Conservation (phyloP, 2,329 filamentous ascomycete species). For the Diaporthe citri region DNA sequence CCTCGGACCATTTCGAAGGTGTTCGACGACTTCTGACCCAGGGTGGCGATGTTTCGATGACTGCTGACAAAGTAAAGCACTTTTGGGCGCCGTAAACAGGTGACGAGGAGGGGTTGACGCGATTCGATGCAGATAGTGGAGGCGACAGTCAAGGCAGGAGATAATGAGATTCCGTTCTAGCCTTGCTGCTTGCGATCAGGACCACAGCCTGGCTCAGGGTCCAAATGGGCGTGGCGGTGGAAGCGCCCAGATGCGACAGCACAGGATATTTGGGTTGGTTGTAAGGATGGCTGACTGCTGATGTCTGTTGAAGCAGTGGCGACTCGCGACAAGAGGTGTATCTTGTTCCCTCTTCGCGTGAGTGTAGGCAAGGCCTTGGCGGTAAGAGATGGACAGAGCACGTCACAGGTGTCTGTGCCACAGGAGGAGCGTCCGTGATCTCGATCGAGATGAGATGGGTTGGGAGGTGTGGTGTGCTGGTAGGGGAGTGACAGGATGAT, state of each 20-base stretch:
- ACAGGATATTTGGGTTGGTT: neutral
- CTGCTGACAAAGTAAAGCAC: conserved; percentile 28
- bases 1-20: conserved; percentile 39
- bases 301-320: conserved; percentile 18
- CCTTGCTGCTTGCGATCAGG: conserved; percentile 30
- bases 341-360: neutral
- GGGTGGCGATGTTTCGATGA: conserved; percentile 27
- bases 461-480: conserved; percentile 22
- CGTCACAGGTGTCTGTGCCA: conserved; percentile 29
- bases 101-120: neutral
- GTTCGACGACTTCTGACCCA: conserved; percentile 17
- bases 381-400: conserved; percentile 2
- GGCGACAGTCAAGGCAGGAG: conserved; percentile 11
- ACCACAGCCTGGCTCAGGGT: neutral
- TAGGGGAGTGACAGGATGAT: conserved; percentile 30
- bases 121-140: conserved; percentile 24
- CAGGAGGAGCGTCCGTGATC: conserved; percentile 27
- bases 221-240: conserved; percentile 17
- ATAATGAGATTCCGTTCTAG: conserved; percentile 14
- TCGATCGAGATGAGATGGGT: conserved; percentile 25
- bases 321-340: neutral
- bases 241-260: conserved; percentile 34
- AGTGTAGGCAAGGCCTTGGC: conserved; percentile 11
- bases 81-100: neutral
- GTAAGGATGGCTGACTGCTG: conserved; percentile 9